These are phyloP conservation scores for Bauhinia variegata DNA, from an alignment of 306 rosid genomes.

Conservation along the genomic window DNA sequence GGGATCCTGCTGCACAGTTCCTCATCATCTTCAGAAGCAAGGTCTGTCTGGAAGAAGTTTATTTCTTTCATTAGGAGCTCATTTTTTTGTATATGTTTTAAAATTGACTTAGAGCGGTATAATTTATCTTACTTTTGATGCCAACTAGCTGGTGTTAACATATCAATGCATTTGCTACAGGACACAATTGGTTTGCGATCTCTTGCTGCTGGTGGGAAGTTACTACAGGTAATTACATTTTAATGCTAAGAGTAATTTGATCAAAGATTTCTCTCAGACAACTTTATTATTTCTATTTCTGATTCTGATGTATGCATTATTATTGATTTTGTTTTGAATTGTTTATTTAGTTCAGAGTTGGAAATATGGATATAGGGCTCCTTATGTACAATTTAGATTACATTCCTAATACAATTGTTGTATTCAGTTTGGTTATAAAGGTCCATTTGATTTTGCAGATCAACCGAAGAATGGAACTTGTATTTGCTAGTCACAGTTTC, in stretches of 20 bases:
- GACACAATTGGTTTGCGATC: conserved; percentile 94
- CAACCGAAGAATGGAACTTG: conserved; percentile 90
- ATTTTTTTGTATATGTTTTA: conserved; percentile 18
- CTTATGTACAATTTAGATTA: conserved; percentile 21
- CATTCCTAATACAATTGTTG: conserved; percentile 24
- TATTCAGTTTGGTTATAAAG: conserved; percentile 26
- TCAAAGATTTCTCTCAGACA: not conserved
- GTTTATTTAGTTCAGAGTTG: conserved; percentile 17
- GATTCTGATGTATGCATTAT: conserved; percentile 20
- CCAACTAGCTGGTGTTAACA: conserved; percentile 41
- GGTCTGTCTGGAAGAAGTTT: conserved; percentile 54
- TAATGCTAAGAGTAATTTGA: conserved; percentile 12
- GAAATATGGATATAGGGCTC: conserved; percentile 14
- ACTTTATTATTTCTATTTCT: not conserved
- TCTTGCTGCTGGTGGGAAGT: conserved; percentile 94
- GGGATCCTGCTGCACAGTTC: conserved; percentile 98
- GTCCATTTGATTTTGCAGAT: conserved; percentile 61
- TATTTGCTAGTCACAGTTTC: conserved; percentile 98
- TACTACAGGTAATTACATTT: conserved; percentile 73
- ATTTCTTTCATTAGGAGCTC: conserved; percentile 9
- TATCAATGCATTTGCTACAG: conserved; percentile 52
- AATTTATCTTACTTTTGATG: conserved; percentile 16
- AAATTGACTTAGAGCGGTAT: conserved; percentile 30
- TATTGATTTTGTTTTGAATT: conserved; percentile 1
- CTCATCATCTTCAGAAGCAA: conserved; percentile 79